Conservation (phyloP, 2,329 filamentous ascomycete genomes). For the Cytospora piceae region DNA sequence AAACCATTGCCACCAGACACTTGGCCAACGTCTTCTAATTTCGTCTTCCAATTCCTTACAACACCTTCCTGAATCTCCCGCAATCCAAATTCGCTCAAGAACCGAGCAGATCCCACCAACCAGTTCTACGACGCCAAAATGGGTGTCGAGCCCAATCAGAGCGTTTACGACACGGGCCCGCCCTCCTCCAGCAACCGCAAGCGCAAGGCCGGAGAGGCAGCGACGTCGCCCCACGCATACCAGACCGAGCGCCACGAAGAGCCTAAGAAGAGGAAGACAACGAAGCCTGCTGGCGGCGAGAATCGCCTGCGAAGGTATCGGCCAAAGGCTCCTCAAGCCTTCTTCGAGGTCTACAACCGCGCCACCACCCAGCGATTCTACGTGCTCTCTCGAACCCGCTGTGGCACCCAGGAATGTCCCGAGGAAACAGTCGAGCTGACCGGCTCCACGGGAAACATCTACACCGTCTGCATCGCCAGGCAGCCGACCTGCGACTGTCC, state of each 20-base stretch:
- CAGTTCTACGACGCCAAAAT: background rate
- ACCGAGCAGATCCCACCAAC: background rate
- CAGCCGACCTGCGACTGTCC: conserved; percentile 60
- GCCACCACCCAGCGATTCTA: conserved; percentile 50
- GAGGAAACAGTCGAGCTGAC: conserved; percentile 62
- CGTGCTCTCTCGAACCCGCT: conserved; percentile 46
- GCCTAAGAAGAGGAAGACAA: conserved; percentile 5
- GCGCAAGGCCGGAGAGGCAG: conserved; percentile 9
- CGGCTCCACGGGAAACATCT: conserved; percentile 69
- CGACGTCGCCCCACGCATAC: background rate
- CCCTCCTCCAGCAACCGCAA: conserved; percentile 3
- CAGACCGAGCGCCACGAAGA: background rate
- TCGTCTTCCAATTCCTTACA: background rate
- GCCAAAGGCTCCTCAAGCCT: conserved; percentile 40
- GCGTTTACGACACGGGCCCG: background rate
- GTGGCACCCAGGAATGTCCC: conserved; percentile 43
- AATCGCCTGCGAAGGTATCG: conserved; percentile 36
- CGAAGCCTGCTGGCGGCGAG: conserved; percentile 3
- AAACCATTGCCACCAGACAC: background rate
- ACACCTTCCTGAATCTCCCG: too few relatives aligned
- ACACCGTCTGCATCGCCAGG: conserved; percentile 58
- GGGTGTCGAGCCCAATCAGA: conserved; percentile 21
- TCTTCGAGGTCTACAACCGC: conserved; percentile 43
- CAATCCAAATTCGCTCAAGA: too few relatives aligned
- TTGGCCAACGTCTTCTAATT: background rate